Base-by-base conservation (phyloP, 2,329 filamentous ascomycete species). In the Paecilomyces formosus region DNA sequence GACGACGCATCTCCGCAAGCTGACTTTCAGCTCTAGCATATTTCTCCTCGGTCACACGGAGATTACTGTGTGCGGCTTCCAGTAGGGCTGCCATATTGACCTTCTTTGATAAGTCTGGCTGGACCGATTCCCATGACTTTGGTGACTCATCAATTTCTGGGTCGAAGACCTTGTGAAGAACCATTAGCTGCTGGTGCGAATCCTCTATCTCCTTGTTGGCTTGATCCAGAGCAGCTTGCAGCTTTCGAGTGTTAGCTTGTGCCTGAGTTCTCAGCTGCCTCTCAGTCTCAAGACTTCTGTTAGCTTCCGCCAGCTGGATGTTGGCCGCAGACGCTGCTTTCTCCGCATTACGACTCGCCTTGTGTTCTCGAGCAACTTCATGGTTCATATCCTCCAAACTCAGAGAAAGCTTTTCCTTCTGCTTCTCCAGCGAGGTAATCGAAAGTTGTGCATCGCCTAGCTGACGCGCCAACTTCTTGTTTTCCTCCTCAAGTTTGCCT, bases 351-450 rank as follows among this genome's bases (percentile, higher is more conserved):
- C 93, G 87, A 68, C 88, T 94, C 21, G 87, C 86, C 77, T 97
- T 95, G 69, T 92, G 90, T 74, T 97, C 93, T 30, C 92, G 84
- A 55, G 89, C 89, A 57, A 97, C 83, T 73, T 97, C 92, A 66
- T 97, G 93, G 65, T 91, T 96, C 35, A 97, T 80, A 71, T 99
- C 93, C 71, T 99, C 93, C 8, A 97, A 76, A 67, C 84, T 92
- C 50, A 97, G 82, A 55, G 92, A 85, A 28, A 97, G 81, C 74
- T 97, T 97, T 75, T 97, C 93, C 56, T 94, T 89, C 72, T 94
- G 91, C 79, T 97, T 97, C 72, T 97, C 92, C 7, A 97, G 77
- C 1, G 90, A 89, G 0, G 89, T 89, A 63, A 96, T 86, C 4
- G 86, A 86, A 24, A 97, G 75, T 66, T 97, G 93, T 5, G 89